A percentile compares a stretch with the other conserved stretches of the same genome.
phyloP scores from a whole-genome alignment of 2,329 filamentous ascomycete genomes.

The Neodidymelliopsis sp. region DNA sequence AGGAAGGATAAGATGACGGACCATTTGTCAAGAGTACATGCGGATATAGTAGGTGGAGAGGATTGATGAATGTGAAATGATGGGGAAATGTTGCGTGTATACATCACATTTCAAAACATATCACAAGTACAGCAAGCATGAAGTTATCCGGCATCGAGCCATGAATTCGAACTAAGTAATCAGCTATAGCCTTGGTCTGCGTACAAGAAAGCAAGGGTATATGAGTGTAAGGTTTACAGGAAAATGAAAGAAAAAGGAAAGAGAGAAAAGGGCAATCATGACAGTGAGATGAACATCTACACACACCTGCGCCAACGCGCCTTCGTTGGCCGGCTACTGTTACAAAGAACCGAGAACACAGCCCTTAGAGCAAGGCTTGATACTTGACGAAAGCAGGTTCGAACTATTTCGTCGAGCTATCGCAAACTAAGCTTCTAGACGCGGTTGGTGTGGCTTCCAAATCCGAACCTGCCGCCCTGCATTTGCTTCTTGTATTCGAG shows the following conservation, averaged over 20 bases:
- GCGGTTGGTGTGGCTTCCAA: conserved; percentile 21
- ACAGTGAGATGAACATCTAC: conserved; percentile 22
- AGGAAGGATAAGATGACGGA: conserved; percentile 23
- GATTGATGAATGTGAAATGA: too few relatives aligned
- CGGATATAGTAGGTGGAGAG: conserved; percentile 2
- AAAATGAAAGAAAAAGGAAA: not conserved
- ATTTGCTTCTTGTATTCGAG: conserved; percentile 43
- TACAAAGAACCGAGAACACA: too few relatives aligned
- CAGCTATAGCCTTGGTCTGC: conserved; percentile 20
- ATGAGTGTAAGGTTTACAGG: conserved; percentile 1
- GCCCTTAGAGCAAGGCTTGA: too few relatives aligned
- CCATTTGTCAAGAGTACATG: conserved; percentile 13
- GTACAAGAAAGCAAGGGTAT: conserved; percentile 21
- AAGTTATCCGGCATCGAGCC: conserved; percentile 17
- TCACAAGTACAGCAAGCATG: too few relatives aligned
- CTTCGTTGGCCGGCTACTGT: conserved; percentile 18
- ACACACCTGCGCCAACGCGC: conserved; percentile 19
- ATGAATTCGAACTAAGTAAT: conserved; percentile 11
- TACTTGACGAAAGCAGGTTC: too few relatives aligned
- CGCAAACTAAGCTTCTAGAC: conserved; percentile 23
- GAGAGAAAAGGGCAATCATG: conserved; percentile 7
- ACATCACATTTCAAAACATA: too few relatives aligned
- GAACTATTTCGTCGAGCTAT: too few relatives aligned
- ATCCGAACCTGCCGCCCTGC: conserved; percentile 33
- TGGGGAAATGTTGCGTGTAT: too few relatives aligned